Conservation (phyloP, 1,284 basidiomycete genomes). For the Inonotus obliquus region DNA sequence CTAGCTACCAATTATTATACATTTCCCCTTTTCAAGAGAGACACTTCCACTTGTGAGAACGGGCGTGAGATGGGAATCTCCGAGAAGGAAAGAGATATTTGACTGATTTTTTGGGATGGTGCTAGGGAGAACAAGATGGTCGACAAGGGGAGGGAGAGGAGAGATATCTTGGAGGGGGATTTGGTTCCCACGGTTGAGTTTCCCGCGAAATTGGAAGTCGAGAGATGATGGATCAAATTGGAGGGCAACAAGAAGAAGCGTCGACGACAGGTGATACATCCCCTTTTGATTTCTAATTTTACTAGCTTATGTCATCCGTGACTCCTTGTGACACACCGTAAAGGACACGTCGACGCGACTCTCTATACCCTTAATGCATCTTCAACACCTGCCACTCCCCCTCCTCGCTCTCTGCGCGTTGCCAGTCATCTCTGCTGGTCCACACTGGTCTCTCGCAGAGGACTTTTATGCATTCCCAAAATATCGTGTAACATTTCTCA, state of each 20-base stretch:
- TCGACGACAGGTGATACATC: background rate
- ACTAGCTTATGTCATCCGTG: background rate
- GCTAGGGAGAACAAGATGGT: background rate
- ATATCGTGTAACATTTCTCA: constrained; percentile 77
- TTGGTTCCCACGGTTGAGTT: constrained; percentile 34
- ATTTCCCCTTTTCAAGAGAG: constrained; percentile 28
- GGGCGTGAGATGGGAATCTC: background rate
- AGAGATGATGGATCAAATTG: background rate
- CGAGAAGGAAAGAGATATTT: background rate
- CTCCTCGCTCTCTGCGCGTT: constrained; percentile 17
- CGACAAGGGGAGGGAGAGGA: background rate
- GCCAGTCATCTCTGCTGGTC: constrained; percentile 34
- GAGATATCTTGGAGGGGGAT: background rate
- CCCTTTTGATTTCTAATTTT: background rate
- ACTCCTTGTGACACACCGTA: background rate
- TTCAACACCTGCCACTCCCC: constrained; percentile 13
- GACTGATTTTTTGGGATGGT: constrained; percentile 6
- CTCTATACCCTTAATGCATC: constrained; percentile 10
- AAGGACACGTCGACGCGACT: background rate
- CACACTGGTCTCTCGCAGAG: constrained; percentile 68
- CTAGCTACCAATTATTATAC: constrained; percentile 28
- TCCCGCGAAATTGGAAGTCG: constrained; percentile 21
- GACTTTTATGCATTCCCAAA: constrained; percentile 84
- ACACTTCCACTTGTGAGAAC: background rate
- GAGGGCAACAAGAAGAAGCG: background rate